Evolutionary conservation across 208 protist genomes (phyloP).

Genomic region (Crithidia sp.): DNA sequence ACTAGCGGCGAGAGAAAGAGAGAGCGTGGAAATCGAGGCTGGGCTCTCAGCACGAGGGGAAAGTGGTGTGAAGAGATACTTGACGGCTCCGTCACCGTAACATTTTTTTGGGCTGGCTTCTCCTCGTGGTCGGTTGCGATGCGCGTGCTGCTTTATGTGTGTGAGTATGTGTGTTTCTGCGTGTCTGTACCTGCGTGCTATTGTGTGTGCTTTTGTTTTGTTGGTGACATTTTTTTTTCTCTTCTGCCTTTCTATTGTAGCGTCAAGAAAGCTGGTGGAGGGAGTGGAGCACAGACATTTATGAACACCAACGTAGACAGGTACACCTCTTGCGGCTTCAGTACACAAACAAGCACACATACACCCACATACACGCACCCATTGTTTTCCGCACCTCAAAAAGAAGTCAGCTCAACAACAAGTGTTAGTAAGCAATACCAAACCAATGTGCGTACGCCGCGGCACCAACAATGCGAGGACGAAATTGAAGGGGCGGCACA

Average conservation of each 20-base stretch:
- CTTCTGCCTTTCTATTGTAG: neutral
- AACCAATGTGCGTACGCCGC: constrained; percentile 5
- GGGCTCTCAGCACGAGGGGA: neutral
- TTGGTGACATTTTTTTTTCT: neutral
- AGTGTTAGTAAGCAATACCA: constrained; percentile 30
- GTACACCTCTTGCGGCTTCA: neutral
- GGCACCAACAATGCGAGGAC: neutral
- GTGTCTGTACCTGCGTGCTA: neutral
- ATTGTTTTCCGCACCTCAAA: neutral
- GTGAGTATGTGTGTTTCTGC: neutral
- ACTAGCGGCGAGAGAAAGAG: neutral
- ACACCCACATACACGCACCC: constrained; percentile 8
- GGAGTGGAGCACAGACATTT: too few species aligned
- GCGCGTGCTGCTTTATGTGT: neutral
- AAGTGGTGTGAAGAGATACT: neutral
- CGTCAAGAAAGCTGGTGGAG: neutral
- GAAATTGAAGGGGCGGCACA: neutral
- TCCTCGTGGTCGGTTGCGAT: neutral
- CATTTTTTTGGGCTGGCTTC: constrained; percentile 16
- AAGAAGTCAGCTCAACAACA: constrained; percentile 9
- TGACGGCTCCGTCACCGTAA: constrained; percentile 24
- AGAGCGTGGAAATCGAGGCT: too few species aligned
- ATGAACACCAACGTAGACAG: neutral
- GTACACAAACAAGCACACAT: neutral
- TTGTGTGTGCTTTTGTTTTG: neutral